Evolutionary conservation across 441 rosid species (phyloP), one percentile per base, ranked within the genome.

Genomic region (Pelargonium myrrhifolium): DNA sequence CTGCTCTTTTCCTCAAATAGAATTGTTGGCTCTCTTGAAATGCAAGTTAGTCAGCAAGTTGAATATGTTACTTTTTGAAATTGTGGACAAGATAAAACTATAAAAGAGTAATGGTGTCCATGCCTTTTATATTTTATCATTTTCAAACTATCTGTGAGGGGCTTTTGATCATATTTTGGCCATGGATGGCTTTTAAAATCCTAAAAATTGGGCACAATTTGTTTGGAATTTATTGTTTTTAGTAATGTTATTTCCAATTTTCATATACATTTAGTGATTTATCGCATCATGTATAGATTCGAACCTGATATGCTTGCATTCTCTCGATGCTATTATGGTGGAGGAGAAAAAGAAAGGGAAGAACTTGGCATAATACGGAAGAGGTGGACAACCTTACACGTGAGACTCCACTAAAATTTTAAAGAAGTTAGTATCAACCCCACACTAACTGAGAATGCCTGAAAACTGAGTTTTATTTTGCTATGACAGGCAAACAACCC

Each of bases 231-330:
- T 15, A n/a, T 51, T 7, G 8, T 51, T 51, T 51, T 14, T 4
- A 15, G 58, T 15, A n/a, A 51, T 51, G 17, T 15, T 7, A 51
- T 51, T 51, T 51, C 58, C 58, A 39, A 39, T 9, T 4, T 39
- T 39, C 43, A 51, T 51, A 51, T 51, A 51, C 58, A 51, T n/a
- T 51, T 14, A 51, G 4, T 51, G 58, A 51, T 51, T 14, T 51
- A 14, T 51, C 5, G 58, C 4, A 51, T 51, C 58, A 51, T 51
- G 70, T 17, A 28, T 85, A 94, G 99, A 87, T 95, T 86, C 75
- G 99, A 95, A 71, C 88, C 98, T 14, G 99, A 95, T 71, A 95
- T 95, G 99, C 92, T 95, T 64, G 99, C 98, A 59, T 86, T 83
- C 84, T 86, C 87, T 35, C 87, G 90, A 69, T 86, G 90, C 75